Evolutionary conservation across 2,329 filamentous ascomycete genomes (phyloP).

Genomic region (Colletotrichum lini): DNA sequence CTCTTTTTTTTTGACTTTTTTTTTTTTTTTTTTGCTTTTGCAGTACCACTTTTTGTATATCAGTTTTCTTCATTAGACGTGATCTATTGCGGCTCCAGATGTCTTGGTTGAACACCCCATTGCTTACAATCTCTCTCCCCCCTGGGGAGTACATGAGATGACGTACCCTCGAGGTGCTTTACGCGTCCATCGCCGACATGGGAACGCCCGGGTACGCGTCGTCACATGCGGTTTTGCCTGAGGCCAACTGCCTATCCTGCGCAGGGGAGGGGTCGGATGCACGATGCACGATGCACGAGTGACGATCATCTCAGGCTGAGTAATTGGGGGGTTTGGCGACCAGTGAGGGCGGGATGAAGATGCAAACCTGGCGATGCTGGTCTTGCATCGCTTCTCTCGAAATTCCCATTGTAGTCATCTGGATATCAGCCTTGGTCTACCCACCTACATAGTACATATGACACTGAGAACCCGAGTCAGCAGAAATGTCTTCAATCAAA

Average conservation of each 20-base stretch:
- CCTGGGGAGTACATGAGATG: conserved; percentile 12
- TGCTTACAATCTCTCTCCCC: background rate
- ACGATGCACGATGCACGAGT: background rate
- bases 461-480: background rate
- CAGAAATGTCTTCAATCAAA: background rate
- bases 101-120: too few species aligned
- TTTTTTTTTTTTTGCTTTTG: background rate
- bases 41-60: background rate
- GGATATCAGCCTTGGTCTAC: background rate
- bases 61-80: background rate
- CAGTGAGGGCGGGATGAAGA: too few species aligned
- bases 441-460: background rate
- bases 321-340: background rate
- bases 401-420: background rate
- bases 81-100: background rate
- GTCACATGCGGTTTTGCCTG: conserved; percentile 31
- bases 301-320: background rate
- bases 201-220: conserved; percentile 25
- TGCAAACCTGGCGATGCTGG: too few species aligned
- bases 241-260: background rate
- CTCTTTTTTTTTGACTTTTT: too few species aligned
- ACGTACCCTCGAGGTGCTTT: conserved; percentile 36
- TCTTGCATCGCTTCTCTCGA: background rate
- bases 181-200: conserved; percentile 20
- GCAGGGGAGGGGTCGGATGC: background rate